Percentiles rank a stretch among this genome's conserved stretches.
Conservation (phyloP, 208 protist genomes). For the Crithidia thermophila region DNA sequence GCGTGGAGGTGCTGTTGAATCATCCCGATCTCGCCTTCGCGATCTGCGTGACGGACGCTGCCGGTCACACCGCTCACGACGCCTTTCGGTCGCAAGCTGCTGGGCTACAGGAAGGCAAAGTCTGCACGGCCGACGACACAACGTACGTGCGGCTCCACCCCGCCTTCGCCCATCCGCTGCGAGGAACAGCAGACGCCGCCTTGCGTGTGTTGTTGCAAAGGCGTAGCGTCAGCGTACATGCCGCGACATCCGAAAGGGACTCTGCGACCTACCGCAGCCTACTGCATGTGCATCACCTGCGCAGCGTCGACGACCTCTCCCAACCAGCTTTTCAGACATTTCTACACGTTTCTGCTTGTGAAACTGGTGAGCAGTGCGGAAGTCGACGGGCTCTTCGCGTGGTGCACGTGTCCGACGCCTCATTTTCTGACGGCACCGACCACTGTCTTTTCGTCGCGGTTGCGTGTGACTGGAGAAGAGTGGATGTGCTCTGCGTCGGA, state of each 20-base stretch:
- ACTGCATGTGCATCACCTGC: not conserved
- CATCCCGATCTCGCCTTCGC: slow-evolving; percentile 63
- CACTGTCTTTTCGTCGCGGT: too few species aligned
- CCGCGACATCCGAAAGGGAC: not conserved
- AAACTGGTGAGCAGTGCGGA: too few species aligned
- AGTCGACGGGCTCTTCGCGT: too few species aligned
- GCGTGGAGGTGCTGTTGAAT: slow-evolving; percentile 41
- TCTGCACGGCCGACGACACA: not conserved
- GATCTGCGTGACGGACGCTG: slow-evolving; percentile 25
- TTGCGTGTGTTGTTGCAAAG: not conserved
- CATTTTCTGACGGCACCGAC: too few species aligned
- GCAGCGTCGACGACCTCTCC: not conserved
- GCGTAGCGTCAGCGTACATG: not conserved
- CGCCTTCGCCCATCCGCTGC: slow-evolving; percentile 37
- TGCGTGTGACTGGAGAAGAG: too few species aligned
- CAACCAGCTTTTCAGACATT: not conserved
- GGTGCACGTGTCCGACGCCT: too few species aligned
- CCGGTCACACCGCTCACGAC: not conserved
- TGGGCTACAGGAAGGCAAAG: too few species aligned
- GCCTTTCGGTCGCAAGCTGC: not conserved
- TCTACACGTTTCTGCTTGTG: not conserved
- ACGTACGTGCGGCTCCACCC: slow-evolving; percentile 37
- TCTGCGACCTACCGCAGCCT: not conserved
- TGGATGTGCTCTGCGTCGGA: too few species aligned
- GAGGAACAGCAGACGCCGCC: slow-evolving; percentile 34